phyloP scores from a whole-genome alignment of 2,329 filamentous ascomycete species.

The Sphaerulina vaccinii region DNA sequence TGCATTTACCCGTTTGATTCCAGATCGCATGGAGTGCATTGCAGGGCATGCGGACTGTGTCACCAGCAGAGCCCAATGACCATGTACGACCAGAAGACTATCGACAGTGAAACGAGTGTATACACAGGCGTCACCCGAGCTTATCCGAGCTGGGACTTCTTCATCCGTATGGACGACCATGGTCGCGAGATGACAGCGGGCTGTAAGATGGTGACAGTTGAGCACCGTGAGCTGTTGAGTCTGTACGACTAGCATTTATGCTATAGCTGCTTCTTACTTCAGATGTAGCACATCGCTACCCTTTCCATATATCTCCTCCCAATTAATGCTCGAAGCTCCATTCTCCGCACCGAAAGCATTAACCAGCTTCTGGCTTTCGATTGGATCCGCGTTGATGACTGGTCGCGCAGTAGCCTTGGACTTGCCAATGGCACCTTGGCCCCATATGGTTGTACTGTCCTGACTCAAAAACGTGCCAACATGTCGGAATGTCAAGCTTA shows the following conservation, averaged over 20 bases:
- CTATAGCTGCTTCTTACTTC: conserved; percentile 23
- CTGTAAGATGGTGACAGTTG: no score
- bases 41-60: background rate
- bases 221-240: no score
- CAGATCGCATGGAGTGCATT: conserved; percentile 3
- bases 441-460: conserved; percentile 74
- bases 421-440: conserved; percentile 80
- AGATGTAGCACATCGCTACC: conserved; percentile 82
- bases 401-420: conserved; percentile 56
- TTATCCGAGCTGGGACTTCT: background rate
- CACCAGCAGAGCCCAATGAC: background rate
- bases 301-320: conserved; percentile 70
- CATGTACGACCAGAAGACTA: no score
- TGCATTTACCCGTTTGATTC: conserved; percentile 13
- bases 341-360: conserved; percentile 85
- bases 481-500: conserved; percentile 85
- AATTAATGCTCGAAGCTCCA: conserved; percentile 66
- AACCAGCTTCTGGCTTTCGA: conserved; percentile 67
- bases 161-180: background rate
- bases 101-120: no score
- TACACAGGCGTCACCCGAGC: background rate
- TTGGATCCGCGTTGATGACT: conserved; percentile 68
- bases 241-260: background rate
- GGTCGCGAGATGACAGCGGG: background rate
- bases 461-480: conserved; percentile 81